Base-by-base conservation (phyloP, 2,329 filamentous ascomycete genomes). In the Neofusicoccum cordaticola region DNA sequence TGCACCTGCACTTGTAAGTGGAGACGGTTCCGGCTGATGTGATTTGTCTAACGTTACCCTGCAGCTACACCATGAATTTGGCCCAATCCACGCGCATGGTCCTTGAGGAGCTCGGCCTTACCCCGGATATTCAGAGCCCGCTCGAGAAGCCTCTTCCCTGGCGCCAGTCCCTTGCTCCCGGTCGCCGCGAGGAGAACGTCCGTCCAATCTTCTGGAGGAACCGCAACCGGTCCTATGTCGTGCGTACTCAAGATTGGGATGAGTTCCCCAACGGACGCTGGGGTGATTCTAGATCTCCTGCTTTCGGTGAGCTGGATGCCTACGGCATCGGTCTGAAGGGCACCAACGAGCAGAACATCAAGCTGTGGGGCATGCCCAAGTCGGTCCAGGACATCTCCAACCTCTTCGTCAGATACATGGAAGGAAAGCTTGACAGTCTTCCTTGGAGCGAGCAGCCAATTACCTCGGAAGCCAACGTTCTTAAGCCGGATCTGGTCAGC, bases 191-290 rank as follows among this genome's bases (percentile, higher is more conserved):
- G 53, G 95, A 99, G 80, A 96, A 97, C 73, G 95, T 99, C 48
- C 91, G 95, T 62, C 95, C 95, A 39, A 96, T 99, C 70, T 99
- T 99, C 85, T 99, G 95, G 95, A 89, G 94, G 71, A 97, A 98
- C 80, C 88, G 95, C 65, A 95, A 96, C 79, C 93, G 95, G 74
- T 97, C 93, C 3, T 99, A 99, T 72, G 89, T 99, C 63, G 88
- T 92, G 64, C 92, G 95, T 63, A 99, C 95, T 0, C 93, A 97
- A 75, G 94, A 97, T 71, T 99, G 95, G 95, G 95, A 99, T 72
- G 95, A 99, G 77, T 99, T 97, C 72, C 95, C 95, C 64, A 99
- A 99, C 82, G 95, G 95, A 52, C 90, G 95, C 78, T 99, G 95
- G 95, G 96, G 95, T 79, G 95, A 99, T 78, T 94, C 93, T 61